phyloP scores from a whole-genome alignment of 2,329 filamentous ascomycete species.

The Xenoacremonium recifei region DNA sequence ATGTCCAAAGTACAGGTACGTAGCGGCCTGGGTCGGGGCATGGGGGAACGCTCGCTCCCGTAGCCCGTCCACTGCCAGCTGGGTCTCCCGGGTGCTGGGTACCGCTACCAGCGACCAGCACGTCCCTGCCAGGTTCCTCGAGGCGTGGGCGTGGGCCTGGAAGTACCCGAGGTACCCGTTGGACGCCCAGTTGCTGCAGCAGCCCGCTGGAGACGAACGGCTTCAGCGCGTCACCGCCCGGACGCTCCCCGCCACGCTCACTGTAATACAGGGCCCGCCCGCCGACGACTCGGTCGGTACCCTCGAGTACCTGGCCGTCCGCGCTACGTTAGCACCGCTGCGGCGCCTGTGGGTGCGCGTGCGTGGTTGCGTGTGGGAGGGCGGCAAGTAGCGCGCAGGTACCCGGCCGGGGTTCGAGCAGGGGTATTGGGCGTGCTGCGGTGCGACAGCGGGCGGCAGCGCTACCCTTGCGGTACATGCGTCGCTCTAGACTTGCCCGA shows the following conservation, averaged over 20 bases:
- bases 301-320: not conserved
- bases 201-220: no score
- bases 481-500: constrained; percentile 5
- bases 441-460: constrained; percentile 1
- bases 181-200: no score
- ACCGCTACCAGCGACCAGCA: no score
- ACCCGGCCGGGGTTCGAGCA: not conserved
- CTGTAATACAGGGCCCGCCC: not conserved
- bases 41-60: not conserved
- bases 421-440: constrained; percentile 6
- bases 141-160: no score
- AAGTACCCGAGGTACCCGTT: no score
- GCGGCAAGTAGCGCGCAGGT: constrained; percentile 12
- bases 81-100: no score
- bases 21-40: not conserved
- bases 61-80: not conserved
- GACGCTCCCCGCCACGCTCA: not conserved
- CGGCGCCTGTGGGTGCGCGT: constrained; percentile 22
- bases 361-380: constrained; percentile 14
- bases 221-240: not conserved
- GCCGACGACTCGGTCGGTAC: constrained; percentile 2
- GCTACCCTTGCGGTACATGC: constrained; percentile 14
- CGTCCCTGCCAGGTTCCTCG: no score
- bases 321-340: constrained; percentile 18
- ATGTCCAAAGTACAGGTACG: constrained; percentile 1